Base-by-base conservation (phyloP, 2,329 filamentous ascomycete genomes). In the Talaromyces atroroseus region DNA sequence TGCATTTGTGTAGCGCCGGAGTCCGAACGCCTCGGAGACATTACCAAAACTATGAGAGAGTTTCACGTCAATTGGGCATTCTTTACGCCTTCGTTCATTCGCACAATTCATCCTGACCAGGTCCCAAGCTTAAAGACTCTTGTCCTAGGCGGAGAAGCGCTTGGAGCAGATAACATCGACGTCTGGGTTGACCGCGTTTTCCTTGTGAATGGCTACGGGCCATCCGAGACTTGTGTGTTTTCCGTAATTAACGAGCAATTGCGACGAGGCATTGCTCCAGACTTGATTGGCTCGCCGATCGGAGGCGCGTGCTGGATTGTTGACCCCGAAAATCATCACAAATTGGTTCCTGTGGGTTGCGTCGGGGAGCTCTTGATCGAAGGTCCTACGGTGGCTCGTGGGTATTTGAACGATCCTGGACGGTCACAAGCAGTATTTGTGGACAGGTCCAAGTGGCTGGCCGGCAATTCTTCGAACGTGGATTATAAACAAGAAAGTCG, bases 81-180 rank as follows among this genome's bases (percentile, higher is more conserved):
- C 60, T 76, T 87, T 66, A 87, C 84, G 0, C 80, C 83, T 0
- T 76, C 82, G 0, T 75, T 87, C 16, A 82, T 82, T 0, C 68
- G 74, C 2, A 67, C 78, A 5, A 55, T 80, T 11, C 67, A 72
- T 16, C 52, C 52, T 34, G 47, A 55, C 21, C 29, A 55, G 11
- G 45, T 55, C 3, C 52, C 10, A 67, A 74, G 0, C 65, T 70
- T 49, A 72, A 76, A 4, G 71, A 80, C 5, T 67, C 73, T 11
- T 71, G 68, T 1, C 65, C 80, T 16, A 63, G 70, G 66, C 56
- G 64, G 75, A 16, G 77, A 79, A 54, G 71, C 75, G 1, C 68
- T 69, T 2, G 71, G 74, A 1, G 67, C 70, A 0, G 67, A 68
- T 40, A 71, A 77, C 52, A 45, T 49, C 2, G 24, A 44, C 8